Percentiles rank a stretch among this genome's conserved stretches.
These are phyloP conservation scores for Podaxis sp. DNA, from an alignment of 768 basidiomycete genomes.

Conservation along the genomic window DNA sequence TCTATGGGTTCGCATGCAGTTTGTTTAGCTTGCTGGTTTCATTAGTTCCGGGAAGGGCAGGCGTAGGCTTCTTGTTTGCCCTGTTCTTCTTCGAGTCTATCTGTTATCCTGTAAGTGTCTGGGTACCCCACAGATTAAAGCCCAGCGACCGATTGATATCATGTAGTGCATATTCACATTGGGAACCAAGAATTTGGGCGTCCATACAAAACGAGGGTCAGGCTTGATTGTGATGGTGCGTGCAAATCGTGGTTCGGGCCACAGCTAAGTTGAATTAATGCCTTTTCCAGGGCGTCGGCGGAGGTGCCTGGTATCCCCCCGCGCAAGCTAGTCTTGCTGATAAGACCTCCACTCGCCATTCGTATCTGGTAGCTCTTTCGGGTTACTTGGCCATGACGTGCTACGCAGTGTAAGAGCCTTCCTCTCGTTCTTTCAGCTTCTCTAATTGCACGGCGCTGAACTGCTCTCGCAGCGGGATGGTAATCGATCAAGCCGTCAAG, in stretches of 20 bases:
- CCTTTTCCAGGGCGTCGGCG: constrained; percentile 45
- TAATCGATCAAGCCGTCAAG: constrained; percentile 48
- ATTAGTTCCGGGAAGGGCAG: constrained; percentile 50
- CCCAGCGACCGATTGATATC: background rate
- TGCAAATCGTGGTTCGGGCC: constrained; percentile 15
- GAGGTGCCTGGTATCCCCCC: constrained; percentile 69
- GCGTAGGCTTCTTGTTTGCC: constrained; percentile 59
- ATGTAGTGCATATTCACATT: constrained; percentile 59
- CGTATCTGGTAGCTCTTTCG: constrained; percentile 60
- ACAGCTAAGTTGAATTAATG: background rate
- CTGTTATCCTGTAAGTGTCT: constrained; percentile 57
- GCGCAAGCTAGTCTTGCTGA: constrained; percentile 60
- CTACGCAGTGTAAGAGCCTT: constrained; percentile 52
- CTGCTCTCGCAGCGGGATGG: constrained; percentile 43
- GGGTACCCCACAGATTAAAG: background rate
- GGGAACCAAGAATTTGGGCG: constrained; percentile 62
- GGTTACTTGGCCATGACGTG: constrained; percentile 59
- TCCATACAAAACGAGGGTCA: constrained; percentile 60
- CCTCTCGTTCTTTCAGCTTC: too few relatives aligned
- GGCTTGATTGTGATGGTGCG: constrained; percentile 63
- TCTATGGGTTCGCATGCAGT: constrained; percentile 53
- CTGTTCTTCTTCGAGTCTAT: constrained; percentile 79
- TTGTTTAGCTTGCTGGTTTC: constrained; percentile 53
- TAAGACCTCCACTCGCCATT: constrained; percentile 44
- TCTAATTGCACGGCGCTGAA: constrained; percentile 6